These are phyloP conservation scores for Apiotrichum laibachii DNA, from an alignment of 1,284 basidiomycete species.

Conservation along the genomic window DNA sequence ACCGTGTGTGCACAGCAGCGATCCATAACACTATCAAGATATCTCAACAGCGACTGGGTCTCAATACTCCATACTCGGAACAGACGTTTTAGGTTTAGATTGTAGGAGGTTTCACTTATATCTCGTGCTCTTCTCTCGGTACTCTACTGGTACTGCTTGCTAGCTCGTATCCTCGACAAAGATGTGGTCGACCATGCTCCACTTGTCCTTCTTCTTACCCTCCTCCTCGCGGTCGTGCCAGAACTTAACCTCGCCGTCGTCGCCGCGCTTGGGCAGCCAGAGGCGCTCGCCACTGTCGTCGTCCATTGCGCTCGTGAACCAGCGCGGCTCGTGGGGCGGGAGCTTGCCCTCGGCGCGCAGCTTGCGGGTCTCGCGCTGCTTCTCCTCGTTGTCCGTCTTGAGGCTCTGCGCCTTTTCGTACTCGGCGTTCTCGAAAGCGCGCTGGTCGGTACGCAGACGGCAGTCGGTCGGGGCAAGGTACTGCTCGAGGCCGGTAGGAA, in stretches of 20 bases:
- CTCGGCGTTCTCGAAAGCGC: conserved; percentile 89
- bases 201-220: conserved; percentile 56
- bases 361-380: conserved; percentile 73
- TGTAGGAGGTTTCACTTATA: too few species aligned
- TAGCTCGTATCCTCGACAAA: conserved; percentile 52
- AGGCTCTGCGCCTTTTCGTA: conserved; percentile 86
- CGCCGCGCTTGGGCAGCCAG: conserved; percentile 67
- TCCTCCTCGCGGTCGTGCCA: conserved; percentile 75
- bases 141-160: too few species aligned
- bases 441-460: conserved; percentile 85
- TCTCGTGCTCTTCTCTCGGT: too few species aligned
- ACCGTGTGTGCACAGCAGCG: too few species aligned
- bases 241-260: conserved; percentile 64
- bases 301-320: conserved; percentile 75
- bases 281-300: conserved; percentile 80
- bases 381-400: conserved; percentile 83
- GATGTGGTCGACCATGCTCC: conserved; percentile 73
- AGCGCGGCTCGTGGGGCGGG: conserved; percentile 73
- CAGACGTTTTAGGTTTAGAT: too few species aligned
- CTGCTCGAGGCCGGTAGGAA: conserved; percentile 58
- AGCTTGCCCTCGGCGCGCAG: conserved; percentile 73
- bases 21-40: too few species aligned
- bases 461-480: conserved; percentile 91
- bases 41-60: too few species aligned
- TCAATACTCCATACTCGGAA: too few species aligned